Evolutionary conservation across 176 grass and related monocot species (phyloP).

Genomic region (Aegilops speltoides): DNA sequence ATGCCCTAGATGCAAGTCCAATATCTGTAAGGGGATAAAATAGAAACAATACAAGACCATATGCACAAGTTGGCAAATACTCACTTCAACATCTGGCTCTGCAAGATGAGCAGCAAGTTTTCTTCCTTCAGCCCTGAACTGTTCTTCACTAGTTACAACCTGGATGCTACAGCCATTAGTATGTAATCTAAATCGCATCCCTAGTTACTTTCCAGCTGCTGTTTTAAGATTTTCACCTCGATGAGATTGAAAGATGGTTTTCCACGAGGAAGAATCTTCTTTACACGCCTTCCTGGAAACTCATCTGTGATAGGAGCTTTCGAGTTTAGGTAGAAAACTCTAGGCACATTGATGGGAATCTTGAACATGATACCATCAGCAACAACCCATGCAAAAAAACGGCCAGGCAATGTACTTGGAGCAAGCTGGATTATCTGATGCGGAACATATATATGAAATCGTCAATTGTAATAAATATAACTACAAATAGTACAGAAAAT

Average conservation of each 20-base stretch:
- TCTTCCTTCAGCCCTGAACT: conserved; percentile 82
- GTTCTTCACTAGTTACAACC: conserved; percentile 90
- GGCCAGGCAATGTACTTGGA: conserved; percentile 57
- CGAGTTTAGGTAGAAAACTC: conserved; percentile 84
- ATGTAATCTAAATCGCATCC: background rate
- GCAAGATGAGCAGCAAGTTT: conserved; percentile 87
- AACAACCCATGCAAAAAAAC: conserved; percentile 89
- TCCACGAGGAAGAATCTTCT: conserved; percentile 97
- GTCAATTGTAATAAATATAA: conserved; percentile 15
- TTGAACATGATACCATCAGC: conserved; percentile 91
- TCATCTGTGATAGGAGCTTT: conserved; percentile 80
- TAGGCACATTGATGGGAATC: conserved; percentile 74
- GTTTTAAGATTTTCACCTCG: conserved; percentile 64
- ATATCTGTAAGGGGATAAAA: conserved; percentile 9
- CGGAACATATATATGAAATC: conserved; percentile 37
- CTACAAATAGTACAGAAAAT: conserved; percentile 6
- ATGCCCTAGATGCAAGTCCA: conserved; percentile 63
- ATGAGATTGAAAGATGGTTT: conserved; percentile 85
- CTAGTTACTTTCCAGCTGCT: conserved; percentile 22
- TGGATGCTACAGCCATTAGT: conserved; percentile 38
- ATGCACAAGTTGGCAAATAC: conserved; percentile 23
- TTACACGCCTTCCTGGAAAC: conserved; percentile 84
- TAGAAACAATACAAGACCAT: conserved; percentile 6
- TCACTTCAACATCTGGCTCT: conserved; percentile 93
- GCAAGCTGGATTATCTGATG: conserved; percentile 89